Base-by-base conservation (phyloP, 2,329 filamentous ascomycete genomes). In the Chrysoporthe cubensis region DNA sequence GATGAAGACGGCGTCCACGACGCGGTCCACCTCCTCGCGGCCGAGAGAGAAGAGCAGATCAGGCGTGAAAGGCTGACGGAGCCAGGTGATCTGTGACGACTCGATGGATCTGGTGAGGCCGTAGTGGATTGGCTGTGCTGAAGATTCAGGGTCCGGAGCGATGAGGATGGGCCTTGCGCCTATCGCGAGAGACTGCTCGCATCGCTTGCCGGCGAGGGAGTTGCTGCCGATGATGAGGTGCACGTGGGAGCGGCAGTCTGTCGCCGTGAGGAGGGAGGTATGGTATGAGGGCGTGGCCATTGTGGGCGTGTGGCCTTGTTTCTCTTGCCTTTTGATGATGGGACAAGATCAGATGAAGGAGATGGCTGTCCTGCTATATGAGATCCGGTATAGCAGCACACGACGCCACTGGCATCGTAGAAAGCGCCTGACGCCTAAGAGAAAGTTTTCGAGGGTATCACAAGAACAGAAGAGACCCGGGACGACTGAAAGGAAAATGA, bases 1-100 rank as follows among this genome's bases (percentile, higher is more conserved):
- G 48, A 98, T 89, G 78, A 98, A 98, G 50, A 99, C 96, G 66
- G 92, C 91, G 78, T 99, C 96, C 18, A 97, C 95, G 4, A 96
- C 88, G 65, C 81, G 76, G 70, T 87, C 89, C 11, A 97, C 90
- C 67, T 96, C 93, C 52, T 88, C 85, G 63, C 96, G 86, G n/a
- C 96, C 96, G 2, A 97, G 81, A 1, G 83, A 88, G 52, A 88
- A 89, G 64, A 97, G 78, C 76, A 97, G 91, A 0, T 81, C 80
- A 48, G 95, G 90, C 62, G 87, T 78, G 73, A 97, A 97, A 0
- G 81, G 76, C 68, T 88, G 86, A 72, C 85, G 82, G 42, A 90
- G 74, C 90, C 91, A 93, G 71, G 85, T 79, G 6, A 94, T 86
- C 69, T 87, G 81, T 66, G 88, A 88, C 13, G 87, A 84, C 65